Evolutionary conservation across 1,284 basidiomycete genomes (phyloP), one percentile per base, ranked within the genome.

Genomic region (Meira nashicola): DNA sequence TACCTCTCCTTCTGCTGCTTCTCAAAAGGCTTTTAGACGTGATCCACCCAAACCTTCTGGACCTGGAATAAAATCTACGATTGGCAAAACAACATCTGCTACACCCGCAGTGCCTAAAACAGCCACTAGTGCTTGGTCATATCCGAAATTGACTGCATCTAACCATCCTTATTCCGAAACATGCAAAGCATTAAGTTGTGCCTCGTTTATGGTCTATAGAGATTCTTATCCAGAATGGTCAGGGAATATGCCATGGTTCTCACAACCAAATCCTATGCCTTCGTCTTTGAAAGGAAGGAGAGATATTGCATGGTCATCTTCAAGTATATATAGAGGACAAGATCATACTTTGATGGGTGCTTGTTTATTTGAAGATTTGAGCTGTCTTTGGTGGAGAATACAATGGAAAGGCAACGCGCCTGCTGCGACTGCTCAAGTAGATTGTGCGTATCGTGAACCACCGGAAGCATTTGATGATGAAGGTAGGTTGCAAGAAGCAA

Each of bases 191-290:
- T 39, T 57, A 17, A 41, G n/a, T 14, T 37, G 37, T 17, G 55
- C 55, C 19, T 39, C 55, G 5, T 57, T 57, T 37, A 39, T 57
- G 28, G 54, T 47, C 25, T 57, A 57, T 39, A 47, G 49, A 17
- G 23, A 46, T 15, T 48, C 43, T 28, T 57, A 23, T 51, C 23
- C 55, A 5, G 53, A 57, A 28, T 57, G 55, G 55, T 21, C 14
- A 10, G 43, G 44, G 12, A 47, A 9, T n/a, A 15, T 8, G 37
- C 52, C 55, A 8, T 57, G 55, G 55, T 57, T 28, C 38, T 4
- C 38, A 25, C n/a, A n/a, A 21, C 15, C 48, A 5, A 48, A 51
- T 23, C 17, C 28, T 19, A n/a, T 55, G 38, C 55, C 55, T 2
- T n/a, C 49, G 2, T 37, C 55, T 14, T 12, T 57, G 11, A 33